Evolutionary conservation across 768 basidiomycete species (phyloP), one percentile per base, ranked within the genome.

Genomic region (Termitomyces sp.): DNA sequence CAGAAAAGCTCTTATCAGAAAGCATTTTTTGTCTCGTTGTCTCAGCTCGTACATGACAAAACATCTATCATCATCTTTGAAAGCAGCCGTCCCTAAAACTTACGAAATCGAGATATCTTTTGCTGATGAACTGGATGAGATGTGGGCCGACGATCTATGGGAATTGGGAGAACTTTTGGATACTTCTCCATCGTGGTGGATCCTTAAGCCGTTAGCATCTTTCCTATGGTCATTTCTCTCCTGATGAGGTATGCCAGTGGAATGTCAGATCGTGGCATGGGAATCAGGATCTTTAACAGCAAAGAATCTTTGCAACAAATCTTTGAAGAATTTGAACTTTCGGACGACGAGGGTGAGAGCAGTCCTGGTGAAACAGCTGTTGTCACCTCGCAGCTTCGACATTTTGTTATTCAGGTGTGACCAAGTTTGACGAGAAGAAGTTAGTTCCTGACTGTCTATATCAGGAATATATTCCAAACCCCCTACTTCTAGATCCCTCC

Each of bases 181-280:
- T 22, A 69, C 68, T 33, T 67, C 74, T 12, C 61, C 66, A 4
- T 74, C 73, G 29, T 98, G 96, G 96, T 98, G 88, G 82, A 96
- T 99, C 60, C 73, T 99, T 52, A 99, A 99, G 74, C 95, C 97
- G 80, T 81, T 60, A 64, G 77, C 69, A 22, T 44, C 52, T 49
- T 58, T 28, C 51, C 18, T 18, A 33, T 29, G 8, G 8, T 54
- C 28, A 20, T 45, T 15, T 33, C 29, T 22, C 15, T 24, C 33
- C 33, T 55, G 15, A 34, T 37, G 36, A 54, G 36, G 48, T 44
- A 34, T n/a, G 42, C 33, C 57, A 82, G 81, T 47, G 92, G 94
- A 18, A 96, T 99, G 91, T 88, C 94, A 1, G 95, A 98, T 74
- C 82, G 93, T 51, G 97, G 94, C 13, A 92, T 93, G 80, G 97